Evolutionary conservation across 164 flowering plant species (phyloP).

Genomic region (Protea cynaroides): DNA sequence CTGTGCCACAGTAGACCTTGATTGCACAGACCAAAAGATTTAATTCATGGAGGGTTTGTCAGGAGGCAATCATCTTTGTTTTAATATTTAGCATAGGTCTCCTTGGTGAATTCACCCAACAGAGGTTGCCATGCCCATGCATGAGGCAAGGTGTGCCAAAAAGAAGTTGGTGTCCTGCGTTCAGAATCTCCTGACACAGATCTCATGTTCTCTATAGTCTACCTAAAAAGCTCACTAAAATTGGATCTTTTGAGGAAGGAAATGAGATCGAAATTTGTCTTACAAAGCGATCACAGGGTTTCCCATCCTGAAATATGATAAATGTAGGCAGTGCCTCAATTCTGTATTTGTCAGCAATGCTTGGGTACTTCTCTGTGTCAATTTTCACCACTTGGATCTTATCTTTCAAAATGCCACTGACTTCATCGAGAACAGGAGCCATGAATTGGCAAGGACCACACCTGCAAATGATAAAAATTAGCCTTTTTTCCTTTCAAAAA

Average conservation of each 20-base stretch:
- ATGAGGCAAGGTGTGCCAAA: too few species aligned
- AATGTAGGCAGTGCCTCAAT: slow-evolving; percentile 87
- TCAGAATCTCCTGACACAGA: background rate
- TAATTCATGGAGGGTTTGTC: background rate
- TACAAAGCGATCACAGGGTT: slow-evolving; percentile 82
- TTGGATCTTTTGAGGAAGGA: background rate
- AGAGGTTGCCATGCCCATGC: too few species aligned
- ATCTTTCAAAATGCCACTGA: slow-evolving; percentile 50
- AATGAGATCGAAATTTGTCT: slow-evolving; percentile 25
- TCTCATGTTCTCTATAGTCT: background rate
- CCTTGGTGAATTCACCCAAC: too few species aligned
- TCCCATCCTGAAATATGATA: slow-evolving; percentile 79
- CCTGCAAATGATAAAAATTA: slow-evolving; percentile 36
- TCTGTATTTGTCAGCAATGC: slow-evolving; percentile 60
- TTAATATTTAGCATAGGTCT: too few species aligned
- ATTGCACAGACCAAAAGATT: background rate
- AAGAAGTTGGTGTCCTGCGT: background rate
- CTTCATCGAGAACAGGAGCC: slow-evolving; percentile 80
- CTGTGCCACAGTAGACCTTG: background rate
- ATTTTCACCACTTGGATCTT: slow-evolving; percentile 80
- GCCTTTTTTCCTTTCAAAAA: background rate
- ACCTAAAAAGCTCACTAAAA: background rate
- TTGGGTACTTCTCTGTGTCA: slow-evolving; percentile 89
- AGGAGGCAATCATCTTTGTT: too few species aligned
- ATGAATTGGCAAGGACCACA: slow-evolving; percentile 98